Evolutionary conservation across 352 stramenopile species (phyloP).

Genomic region (Phytophthora citrophthora): DNA sequence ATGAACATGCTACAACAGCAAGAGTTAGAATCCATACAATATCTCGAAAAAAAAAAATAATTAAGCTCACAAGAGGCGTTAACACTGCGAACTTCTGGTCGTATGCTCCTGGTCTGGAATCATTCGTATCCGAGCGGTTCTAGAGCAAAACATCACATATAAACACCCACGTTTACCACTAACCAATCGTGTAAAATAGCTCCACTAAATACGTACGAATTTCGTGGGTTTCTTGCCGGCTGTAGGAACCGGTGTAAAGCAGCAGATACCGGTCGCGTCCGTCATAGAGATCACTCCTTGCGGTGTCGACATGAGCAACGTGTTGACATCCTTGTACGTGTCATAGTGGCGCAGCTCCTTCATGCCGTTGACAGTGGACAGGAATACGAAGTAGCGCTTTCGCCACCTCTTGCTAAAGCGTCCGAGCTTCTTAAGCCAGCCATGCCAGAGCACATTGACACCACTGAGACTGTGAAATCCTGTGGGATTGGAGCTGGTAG

Average conservation of each 20-base stretch:
- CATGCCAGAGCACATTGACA: slow-evolving; percentile 82
- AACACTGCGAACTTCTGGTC: slow-evolving; percentile 84
- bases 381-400: slow-evolving; percentile 79
- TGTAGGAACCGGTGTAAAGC: slow-evolving; percentile 56
- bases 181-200: not conserved
- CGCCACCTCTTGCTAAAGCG: slow-evolving; percentile 86
- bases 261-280: slow-evolving; percentile 80
- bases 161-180: not conserved
- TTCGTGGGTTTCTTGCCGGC: slow-evolving; percentile 53
- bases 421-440: slow-evolving; percentile 86
- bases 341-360: slow-evolving; percentile 86
- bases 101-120: slow-evolving; percentile 54
- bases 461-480: slow-evolving; percentile 57
- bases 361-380: slow-evolving; percentile 66
- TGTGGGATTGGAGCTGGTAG: slow-evolving; percentile 50
- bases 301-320: slow-evolving; percentile 66
- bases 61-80: slow-evolving; percentile 59
- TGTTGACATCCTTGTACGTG: slow-evolving; percentile 60
- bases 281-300: slow-evolving; percentile 78
- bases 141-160: slow-evolving; percentile 9
- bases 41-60: not conserved
- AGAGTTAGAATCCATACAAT: not conserved
- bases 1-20: slow-evolving; percentile 62
- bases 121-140: slow-evolving; percentile 64
- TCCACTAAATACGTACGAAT: slow-evolving; percentile 50